These are phyloP conservation scores for Clitoria ternatea DNA, from an alignment of 306 rosid species.

Conservation along the genomic window DNA sequence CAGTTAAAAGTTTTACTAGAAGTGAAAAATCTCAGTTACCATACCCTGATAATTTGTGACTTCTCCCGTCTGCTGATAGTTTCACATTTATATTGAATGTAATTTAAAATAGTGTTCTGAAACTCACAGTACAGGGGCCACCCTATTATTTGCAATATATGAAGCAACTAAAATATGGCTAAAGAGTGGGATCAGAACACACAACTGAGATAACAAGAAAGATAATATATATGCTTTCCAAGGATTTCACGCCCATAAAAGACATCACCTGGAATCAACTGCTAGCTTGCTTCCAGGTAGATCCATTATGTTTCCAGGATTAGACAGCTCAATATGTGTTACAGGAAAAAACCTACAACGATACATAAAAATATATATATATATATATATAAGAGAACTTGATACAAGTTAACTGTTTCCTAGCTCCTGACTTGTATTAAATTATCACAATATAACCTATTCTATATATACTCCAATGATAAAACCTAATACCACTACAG, in stretches of 20 bases:
- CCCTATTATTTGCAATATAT: background rate
- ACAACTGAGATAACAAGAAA: constrained; percentile 1
- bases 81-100: background rate
- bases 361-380: constrained; percentile 20
- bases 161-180: background rate
- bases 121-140: background rate
- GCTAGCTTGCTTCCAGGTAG: constrained; percentile 84
- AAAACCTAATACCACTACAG: background rate
- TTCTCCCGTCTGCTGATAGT: background rate
- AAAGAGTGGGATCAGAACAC: background rate
- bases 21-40: background rate
- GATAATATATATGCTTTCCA: constrained; percentile 17
- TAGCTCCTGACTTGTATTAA: background rate
- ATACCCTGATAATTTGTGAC: background rate
- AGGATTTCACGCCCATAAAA: constrained; percentile 11
- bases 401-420: background rate
- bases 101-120: background rate
- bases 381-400: constrained; percentile 12
- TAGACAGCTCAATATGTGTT: constrained; percentile 70
- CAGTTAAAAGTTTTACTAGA: background rate
- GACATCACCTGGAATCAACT: constrained; percentile 68
- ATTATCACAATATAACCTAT: background rate
- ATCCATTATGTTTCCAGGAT: constrained; percentile 71
- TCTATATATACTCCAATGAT: background rate
- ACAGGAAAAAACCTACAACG: constrained; percentile 68